Percentiles rank a stretch among this genome's conserved stretches.
Evolutionary conservation across 164 flowering plant species (phyloP).

Genomic region (Paratinospora sagittata): DNA sequence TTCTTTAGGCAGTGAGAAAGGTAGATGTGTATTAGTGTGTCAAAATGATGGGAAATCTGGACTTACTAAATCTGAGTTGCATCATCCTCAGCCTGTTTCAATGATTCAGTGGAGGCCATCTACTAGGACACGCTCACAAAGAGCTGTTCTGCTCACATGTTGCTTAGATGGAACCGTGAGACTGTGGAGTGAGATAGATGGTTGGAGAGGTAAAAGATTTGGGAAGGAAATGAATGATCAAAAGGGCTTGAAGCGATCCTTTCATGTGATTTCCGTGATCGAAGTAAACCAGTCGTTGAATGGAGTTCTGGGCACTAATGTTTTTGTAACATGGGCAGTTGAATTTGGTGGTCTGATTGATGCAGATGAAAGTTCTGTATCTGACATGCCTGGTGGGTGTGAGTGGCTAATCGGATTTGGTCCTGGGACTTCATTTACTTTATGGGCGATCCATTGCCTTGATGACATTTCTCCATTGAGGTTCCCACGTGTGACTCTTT

Average conservation of each 20-base stretch:
- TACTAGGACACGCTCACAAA: conserved; percentile 21
- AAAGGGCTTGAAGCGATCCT: conserved; percentile 33
- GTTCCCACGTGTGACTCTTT: conserved; percentile 71
- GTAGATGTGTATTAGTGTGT: conserved; percentile 46
- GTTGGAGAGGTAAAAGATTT: conserved; percentile 42
- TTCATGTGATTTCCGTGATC: conserved; percentile 67
- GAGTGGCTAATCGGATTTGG: conserved; percentile 87
- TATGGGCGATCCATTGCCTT: conserved; percentile 93
- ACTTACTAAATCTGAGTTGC: conserved; percentile 39
- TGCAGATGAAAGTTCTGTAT: conserved; percentile 25
- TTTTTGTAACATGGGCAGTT: conserved; percentile 60
- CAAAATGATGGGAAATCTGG: conserved; percentile 38
- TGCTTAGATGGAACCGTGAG: conserved; percentile 89
- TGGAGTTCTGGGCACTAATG: conserved; percentile 55
- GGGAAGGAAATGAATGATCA: conserved; percentile 45
- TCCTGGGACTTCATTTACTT: conserved; percentile 40
- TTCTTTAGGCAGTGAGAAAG: conserved; percentile 19
- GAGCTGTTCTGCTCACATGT: conserved; percentile 68
- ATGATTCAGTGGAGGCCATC: conserved; percentile 89
- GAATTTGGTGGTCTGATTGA: conserved; percentile 36
- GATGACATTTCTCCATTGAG: conserved; percentile 80
- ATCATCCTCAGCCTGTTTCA: conserved; percentile 73
- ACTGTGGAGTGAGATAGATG: conserved; percentile 83
- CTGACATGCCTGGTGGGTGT: conserved; percentile 47
- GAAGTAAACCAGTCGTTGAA: conserved; percentile 58